Conservation (phyloP, 164 flowering plant genomes). For the Santalum album region DNA sequence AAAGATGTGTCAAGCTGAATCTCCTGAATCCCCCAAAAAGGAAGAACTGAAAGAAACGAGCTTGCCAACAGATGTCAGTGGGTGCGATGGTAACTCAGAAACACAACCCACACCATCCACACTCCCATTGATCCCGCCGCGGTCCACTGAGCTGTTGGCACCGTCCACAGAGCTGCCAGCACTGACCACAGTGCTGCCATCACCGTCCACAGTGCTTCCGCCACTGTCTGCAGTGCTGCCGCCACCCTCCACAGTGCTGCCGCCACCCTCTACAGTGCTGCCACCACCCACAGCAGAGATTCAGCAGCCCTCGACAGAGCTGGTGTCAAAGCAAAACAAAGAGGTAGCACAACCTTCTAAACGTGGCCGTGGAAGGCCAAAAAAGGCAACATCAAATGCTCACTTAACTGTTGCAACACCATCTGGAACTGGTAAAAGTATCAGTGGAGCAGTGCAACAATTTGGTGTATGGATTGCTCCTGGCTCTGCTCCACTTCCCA, state of each 20-base stretch:
- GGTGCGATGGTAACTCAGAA: conserved; percentile 20
- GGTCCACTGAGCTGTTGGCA: background rate
- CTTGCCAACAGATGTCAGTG: conserved; percentile 24
- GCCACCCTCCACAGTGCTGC: no score
- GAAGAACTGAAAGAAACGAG: conserved; percentile 30
- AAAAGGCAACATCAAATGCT: conserved; percentile 35
- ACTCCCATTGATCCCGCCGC: background rate
- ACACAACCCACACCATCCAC: conserved; percentile 6
- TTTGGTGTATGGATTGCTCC: conserved; percentile 14
- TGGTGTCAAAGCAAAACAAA: conserved; percentile 10
- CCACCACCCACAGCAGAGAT: background rate
- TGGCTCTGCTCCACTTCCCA: conserved; percentile 15
- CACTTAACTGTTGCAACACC: conserved; percentile 20
- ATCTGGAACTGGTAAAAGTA: conserved; percentile 24
- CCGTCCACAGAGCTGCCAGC: no score
- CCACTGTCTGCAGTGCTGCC: background rate
- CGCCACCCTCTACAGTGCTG: no score
- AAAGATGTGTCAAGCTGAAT: conserved; percentile 77
- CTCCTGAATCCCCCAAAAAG: conserved; percentile 53
- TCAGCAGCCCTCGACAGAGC: background rate
- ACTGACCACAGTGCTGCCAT: background rate
- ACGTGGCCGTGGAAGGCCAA: conserved; percentile 96
- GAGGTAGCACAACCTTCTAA: conserved; percentile 52
- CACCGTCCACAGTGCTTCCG: background rate
- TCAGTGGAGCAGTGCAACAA: conserved; percentile 19